Base-by-base conservation (phyloP, 2,329 filamentous ascomycete species). In the Arthrobotrys conoides region DNA sequence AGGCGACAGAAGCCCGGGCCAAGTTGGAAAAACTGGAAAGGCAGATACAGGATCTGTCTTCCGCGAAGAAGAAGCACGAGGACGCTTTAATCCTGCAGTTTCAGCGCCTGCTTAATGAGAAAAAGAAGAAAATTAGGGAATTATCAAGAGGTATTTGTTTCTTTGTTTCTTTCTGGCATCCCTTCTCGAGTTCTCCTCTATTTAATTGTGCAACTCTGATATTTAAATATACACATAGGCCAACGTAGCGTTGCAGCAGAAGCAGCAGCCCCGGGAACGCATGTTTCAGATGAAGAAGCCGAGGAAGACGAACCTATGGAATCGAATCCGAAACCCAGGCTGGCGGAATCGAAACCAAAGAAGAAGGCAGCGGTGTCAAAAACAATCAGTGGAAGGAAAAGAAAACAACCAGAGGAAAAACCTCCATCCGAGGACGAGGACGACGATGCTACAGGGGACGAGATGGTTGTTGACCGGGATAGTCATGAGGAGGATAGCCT, bases 61-160 rank as follows among this genome's bases (percentile, higher is more conserved):
- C 33, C 5, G 76, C 69, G 20, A 79, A 79, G 53, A 79, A 65
- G 59, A 70, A 79, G 63, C 70, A 72, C 48, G 76, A 79, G 59
- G 70, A 79, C 36, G 27, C 20, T 16, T 49, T 79, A 12, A 79
- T 79, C 16, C 51, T 79, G 48, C 76, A 71, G 48, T 79, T 79
- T 24, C 68, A 72, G 24, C 64, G 63, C 18, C 53, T 79, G 5
- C 76, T 79, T 12, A 79, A 79, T 38, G 69, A 73, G 44, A 79
- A 79, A 41, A 79, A 79, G 57, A 69, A 79, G 46, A 72, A 64
- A 16, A 72, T 79, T 18, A 24, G 76, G 38, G 68, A 79, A 38
- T 61, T 77, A 4, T 66, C 66, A 12, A 30, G 63, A 18, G 73
- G 73, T 71, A 70, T 27, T 36, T 22, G n/a, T 46, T 30, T 30